phyloP scores from a whole-genome alignment of 108 stramenopile genomes.

The Aurantiochytrium sp. region DNA sequence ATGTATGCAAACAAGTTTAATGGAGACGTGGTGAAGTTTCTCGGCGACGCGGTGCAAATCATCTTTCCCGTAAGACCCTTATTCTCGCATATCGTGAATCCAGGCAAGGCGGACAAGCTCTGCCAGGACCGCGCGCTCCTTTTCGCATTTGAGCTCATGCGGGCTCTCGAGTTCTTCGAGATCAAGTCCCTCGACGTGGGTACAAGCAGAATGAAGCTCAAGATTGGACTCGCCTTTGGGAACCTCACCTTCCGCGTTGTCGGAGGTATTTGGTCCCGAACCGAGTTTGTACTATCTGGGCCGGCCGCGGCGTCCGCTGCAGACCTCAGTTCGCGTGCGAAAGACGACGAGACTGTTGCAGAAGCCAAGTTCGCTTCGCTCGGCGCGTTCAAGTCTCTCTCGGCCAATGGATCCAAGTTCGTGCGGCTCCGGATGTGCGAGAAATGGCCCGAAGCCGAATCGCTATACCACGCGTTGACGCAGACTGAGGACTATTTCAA shows the following conservation, averaged over 20 bases:
- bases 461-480: not conserved
- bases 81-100: not conserved
- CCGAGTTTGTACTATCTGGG: not conserved
- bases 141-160: not conserved
- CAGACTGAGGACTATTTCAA: not conserved
- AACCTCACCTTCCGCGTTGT: not conserved
- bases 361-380: not conserved
- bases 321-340: not conserved
- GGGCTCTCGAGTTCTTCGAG: not conserved
- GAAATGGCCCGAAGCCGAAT: not conserved
- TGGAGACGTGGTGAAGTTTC: slow-evolving; percentile 19
- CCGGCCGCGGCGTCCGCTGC: not conserved
- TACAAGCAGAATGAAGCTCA: not conserved
- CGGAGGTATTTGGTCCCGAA: not conserved
- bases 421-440: not conserved
- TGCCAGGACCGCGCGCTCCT: not conserved
- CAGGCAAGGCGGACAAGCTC: not conserved
- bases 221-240: slow-evolving; percentile 1
- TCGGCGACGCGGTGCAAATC: slow-evolving; percentile 10
- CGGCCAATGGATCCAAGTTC: not conserved
- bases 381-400: not conserved
- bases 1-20: not conserved
- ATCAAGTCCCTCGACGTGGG: not conserved
- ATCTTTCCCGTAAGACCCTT: not conserved
- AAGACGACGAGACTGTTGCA: not conserved